These are phyloP conservation scores for Paramyrothecium sp. DNA, from an alignment of 2,329 filamentous ascomycete genomes.

Conservation along the genomic window DNA sequence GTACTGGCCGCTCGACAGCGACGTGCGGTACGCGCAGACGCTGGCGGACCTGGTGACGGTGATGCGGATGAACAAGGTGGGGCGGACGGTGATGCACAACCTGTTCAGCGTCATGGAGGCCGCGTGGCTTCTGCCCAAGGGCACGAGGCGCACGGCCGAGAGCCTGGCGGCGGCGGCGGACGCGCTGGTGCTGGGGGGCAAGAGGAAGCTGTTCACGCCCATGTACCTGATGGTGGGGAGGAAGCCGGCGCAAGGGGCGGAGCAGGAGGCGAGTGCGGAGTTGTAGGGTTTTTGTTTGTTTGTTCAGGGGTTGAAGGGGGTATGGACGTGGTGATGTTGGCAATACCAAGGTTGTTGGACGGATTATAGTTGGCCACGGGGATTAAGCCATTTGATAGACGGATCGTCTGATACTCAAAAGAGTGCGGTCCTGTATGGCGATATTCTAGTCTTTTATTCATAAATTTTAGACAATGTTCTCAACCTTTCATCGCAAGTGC, in stretches of 20 bases:
- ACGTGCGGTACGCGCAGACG: conserved; percentile 74
- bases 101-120: conserved; percentile 72
- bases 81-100: conserved; percentile 67
- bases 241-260: conserved; percentile 54
- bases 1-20: conserved; percentile 81
- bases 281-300: too few relatives aligned
- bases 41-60: conserved; percentile 74
- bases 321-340: too few relatives aligned
- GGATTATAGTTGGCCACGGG: too few relatives aligned
- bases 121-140: conserved; percentile 68
- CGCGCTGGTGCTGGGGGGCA: conserved; percentile 76
- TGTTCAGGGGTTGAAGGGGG: too few relatives aligned
- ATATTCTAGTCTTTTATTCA: too few relatives aligned
- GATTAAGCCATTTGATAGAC: too few relatives aligned
- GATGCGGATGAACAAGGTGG: conserved; percentile 79
- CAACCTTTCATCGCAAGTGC: too few relatives aligned
- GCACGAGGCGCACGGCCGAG: conserved; percentile 86
- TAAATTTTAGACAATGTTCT: too few relatives aligned
- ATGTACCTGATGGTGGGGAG: conserved; percentile 93
- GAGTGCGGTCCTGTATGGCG: too few relatives aligned
- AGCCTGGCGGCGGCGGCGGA: conserved; percentile 75
- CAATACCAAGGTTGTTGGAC: too few relatives aligned
- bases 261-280: neutral
- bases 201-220: conserved; percentile 85
- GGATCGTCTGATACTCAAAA: too few relatives aligned